Evolutionary conservation across 345 rosid genomes (phyloP), one percentile per base, ranked within the genome.

Genomic region (Trapa incisa): DNA sequence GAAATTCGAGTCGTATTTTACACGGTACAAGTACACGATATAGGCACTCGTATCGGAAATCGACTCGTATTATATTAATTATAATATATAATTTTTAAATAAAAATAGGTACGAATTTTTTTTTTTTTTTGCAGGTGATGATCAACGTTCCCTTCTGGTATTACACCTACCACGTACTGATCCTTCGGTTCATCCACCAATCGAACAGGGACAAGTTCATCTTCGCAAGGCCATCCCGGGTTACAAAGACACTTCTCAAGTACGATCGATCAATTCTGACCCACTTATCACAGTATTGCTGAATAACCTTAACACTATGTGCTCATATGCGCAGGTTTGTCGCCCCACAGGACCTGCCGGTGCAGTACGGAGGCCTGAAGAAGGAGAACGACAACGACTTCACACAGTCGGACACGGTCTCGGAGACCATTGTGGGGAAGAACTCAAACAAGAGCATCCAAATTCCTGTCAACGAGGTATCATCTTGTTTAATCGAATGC

Each of bases 81-180:
- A 22, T 22, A 22, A 22, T 22, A 22, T 22, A 22, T 22, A 22
- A 22, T 22, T 22, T 22, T 22, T 22, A 22, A 22, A 22, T 22
- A 22, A 22, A 22, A 22, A 22, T 22, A 22, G 29, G 29, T 22
- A 22, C 29, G 29, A 22, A 0, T 22, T 22, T 22, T 22, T 70
- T 63, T 72, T 22, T 22, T 22, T 22, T 22, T 70, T 63, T 72
- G 72, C 78, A 83, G 87, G 80, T 83, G 61, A 17, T 87, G 64
- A 68, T 87, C 67, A 85, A 85, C 54, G 85, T 80, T 6, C 86
- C 89, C 5, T 80, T 87, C 9, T 79, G 89, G 88, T 83, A 74
- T 81, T 80, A 82, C 68, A 73, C 79, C 2, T 80, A 72, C 56
- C 88, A 75, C 56, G 43, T 64, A 22, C 61, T 85, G 68, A 66